Evolutionary conservation across 768 basidiomycete genomes (phyloP).

Genomic region (Strobilomyces confusus): DNA sequence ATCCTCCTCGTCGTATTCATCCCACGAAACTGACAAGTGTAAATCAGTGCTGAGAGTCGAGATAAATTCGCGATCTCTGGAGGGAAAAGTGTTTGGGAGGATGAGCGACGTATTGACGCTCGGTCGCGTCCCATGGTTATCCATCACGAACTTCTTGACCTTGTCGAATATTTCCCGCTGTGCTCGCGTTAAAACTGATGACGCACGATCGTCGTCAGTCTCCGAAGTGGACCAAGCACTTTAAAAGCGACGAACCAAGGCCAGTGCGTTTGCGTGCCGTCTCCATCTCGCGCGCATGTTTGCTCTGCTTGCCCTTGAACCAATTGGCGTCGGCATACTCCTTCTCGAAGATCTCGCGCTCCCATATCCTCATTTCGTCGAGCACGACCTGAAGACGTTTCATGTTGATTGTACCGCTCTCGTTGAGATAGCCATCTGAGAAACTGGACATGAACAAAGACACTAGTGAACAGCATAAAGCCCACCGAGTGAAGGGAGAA

Average conservation of each 20-base stretch:
- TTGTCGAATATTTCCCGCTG: conserved; percentile 78
- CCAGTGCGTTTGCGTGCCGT: conserved; percentile 52
- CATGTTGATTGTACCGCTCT: conserved; percentile 77
- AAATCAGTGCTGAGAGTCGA: conserved; percentile 70
- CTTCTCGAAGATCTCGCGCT: conserved; percentile 86
- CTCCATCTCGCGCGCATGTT: conserved; percentile 65
- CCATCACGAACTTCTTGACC: conserved; percentile 72
- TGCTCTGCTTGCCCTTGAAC: conserved; percentile 91
- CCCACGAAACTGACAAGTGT: conserved; percentile 82
- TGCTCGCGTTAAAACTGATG: conserved; percentile 59
- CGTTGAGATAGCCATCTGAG: conserved; percentile 89
- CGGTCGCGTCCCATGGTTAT: conserved; percentile 33
- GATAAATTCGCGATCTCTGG: conserved; percentile 79
- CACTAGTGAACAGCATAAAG: not conserved
- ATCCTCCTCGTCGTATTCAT: conserved; percentile 85
- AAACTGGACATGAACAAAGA: conserved; percentile 1
- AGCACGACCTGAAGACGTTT: conserved; percentile 80
- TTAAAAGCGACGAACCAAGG: conserved; percentile 48
- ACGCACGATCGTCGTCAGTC: not conserved
- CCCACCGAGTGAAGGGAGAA: conserved; percentile 71
- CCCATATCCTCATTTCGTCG: conserved; percentile 85
- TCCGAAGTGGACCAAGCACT: not conserved
- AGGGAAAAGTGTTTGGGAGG: conserved; percentile 76
- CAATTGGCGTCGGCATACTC: conserved; percentile 88
- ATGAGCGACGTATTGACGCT: conserved; percentile 42